Evolutionary conservation across 169 alveolate genomes (phyloP).

Genomic region (Miamiensis avidus): DNA sequence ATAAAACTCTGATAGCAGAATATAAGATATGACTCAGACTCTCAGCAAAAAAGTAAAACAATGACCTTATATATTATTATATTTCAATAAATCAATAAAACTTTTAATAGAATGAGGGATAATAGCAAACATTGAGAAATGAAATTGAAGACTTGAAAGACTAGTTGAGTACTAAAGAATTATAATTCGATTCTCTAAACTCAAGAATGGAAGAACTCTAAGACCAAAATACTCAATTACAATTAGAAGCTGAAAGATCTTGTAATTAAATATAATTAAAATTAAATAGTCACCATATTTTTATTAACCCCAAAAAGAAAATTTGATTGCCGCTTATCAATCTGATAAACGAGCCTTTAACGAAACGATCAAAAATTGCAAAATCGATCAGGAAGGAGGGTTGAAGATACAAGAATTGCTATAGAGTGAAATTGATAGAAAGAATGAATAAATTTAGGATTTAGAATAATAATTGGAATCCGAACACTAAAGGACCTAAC

Average conservation of each 20-base stretch:
- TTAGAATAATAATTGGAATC: background rate
- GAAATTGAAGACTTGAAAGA: background rate
- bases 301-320: too few species aligned
- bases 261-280: too few species aligned
- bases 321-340: background rate
- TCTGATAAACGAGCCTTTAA: background rate
- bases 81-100: too few species aligned
- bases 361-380: background rate
- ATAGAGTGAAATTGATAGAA: too few species aligned
- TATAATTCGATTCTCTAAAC: background rate
- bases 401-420: background rate
- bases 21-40: too few species aligned
- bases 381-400: background rate
- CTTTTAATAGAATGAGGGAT: too few species aligned
- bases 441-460: background rate
- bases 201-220: background rate
- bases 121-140: too few species aligned
- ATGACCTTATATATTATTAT: too few species aligned
- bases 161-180: too few species aligned
- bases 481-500: background rate
- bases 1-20: background rate
- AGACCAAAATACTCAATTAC: too few species aligned
- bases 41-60: too few species aligned
- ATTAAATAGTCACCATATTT: too few species aligned
- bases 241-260: background rate